A percentile compares a stretch with the other conserved stretches of the same genome.
These are phyloP conservation scores for Solanum pennellii DNA, from an alignment of 257 asterid genomes.

Conservation along the genomic window DNA sequence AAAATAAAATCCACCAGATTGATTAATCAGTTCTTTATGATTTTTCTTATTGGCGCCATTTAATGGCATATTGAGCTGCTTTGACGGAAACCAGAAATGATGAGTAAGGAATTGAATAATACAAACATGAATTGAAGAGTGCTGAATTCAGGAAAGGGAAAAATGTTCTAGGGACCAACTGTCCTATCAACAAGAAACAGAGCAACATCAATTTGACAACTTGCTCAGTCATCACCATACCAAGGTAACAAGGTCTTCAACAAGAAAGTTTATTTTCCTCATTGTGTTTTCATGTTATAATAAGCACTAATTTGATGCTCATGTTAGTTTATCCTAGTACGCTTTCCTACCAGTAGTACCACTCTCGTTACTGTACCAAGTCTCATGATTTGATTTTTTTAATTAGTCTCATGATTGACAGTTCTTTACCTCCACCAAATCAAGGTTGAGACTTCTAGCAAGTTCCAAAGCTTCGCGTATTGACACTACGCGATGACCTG, in stretches of 20 bases:
- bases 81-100: background rate
- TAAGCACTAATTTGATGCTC: background rate
- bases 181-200: background rate
- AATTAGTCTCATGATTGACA: background rate
- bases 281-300: background rate
- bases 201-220: background rate
- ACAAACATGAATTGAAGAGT: background rate
- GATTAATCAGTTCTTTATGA: background rate
- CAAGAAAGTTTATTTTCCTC: background rate
- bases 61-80: background rate
- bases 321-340: background rate
- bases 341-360: background rate
- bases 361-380: background rate
- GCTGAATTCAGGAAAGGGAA: background rate
- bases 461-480: slow-evolving; percentile 41
- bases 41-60: background rate
- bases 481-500: slow-evolving; percentile 56
- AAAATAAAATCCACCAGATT: background rate
- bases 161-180: background rate
- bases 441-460: slow-evolving; percentile 50
- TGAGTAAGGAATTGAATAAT: background rate
- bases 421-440: slow-evolving; percentile 73
- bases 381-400: background rate
- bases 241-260: background rate
- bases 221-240: background rate